Evolutionary conservation across 2,329 filamentous ascomycete genomes (phyloP).

Genomic region (Fusarium decemcellulare): DNA sequence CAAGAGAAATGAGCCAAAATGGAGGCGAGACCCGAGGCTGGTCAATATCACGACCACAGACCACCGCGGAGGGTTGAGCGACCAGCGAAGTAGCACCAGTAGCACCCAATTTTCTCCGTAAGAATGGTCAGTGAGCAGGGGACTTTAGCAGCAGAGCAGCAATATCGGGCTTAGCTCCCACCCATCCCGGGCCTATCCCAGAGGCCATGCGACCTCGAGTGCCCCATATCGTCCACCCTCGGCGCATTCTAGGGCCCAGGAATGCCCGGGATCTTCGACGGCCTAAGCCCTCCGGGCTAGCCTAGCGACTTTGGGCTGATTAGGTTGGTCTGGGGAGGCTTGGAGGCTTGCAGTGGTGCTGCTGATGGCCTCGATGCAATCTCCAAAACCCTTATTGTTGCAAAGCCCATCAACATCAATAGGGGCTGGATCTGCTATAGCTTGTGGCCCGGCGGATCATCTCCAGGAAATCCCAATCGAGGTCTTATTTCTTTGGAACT

Average conservation of each 20-base stretch:
- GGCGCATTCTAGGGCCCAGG: conserved; percentile 37
- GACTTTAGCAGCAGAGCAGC: conserved; percentile 30
- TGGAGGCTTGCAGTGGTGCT: conserved; percentile 12
- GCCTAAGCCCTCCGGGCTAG: conserved; percentile 26
- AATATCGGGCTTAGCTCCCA: conserved; percentile 43
- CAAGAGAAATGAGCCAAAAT: conserved; percentile 44
- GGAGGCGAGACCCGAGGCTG: conserved; percentile 45
- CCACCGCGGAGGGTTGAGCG: conserved; percentile 3
- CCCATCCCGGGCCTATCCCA: conserved; percentile 15
- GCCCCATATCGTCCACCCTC: conserved; percentile 42
- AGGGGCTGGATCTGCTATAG: conserved; percentile 27
- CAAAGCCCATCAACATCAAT: conserved; percentile 23
- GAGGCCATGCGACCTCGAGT: conserved; percentile 30
- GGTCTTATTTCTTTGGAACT: neutral
- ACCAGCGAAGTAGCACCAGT: conserved; percentile 30
- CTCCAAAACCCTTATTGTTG: conserved; percentile 36
- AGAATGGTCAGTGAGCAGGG: conserved; percentile 29
- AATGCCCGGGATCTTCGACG: conserved; percentile 27
- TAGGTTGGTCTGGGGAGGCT: conserved; percentile 25
- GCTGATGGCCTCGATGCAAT: conserved; percentile 25
- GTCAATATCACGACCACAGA: conserved; percentile 44
- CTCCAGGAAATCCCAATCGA: conserved; percentile 36
- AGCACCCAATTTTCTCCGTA: conserved; percentile 25
- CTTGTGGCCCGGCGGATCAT: conserved; percentile 15
- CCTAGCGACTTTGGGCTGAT: conserved; percentile 30